Conservation (phyloP, 2,329 filamentous ascomycete species). For the Fusarium citri region DNA sequence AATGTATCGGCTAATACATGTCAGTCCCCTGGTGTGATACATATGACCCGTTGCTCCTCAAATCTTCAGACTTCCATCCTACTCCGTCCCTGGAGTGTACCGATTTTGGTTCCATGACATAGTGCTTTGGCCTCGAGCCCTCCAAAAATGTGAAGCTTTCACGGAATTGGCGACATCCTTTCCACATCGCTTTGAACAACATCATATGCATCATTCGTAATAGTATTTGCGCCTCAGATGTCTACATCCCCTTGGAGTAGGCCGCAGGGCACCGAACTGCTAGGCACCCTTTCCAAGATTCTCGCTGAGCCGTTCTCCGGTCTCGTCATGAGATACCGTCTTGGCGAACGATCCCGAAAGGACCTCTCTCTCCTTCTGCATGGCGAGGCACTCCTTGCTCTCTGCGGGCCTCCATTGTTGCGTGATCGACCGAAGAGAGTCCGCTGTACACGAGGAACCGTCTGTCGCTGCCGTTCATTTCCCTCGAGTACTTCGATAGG, state of each 20-base stretch:
- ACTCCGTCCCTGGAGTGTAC: neutral
- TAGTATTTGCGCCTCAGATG: neutral
- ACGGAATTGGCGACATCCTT: neutral
- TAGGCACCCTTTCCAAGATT: neutral
- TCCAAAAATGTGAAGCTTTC: slow-evolving; percentile 7
- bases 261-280: neutral
- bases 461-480: neutral
- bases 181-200: neutral
- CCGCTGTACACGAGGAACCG: slow-evolving; percentile 11
- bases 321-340: neutral
- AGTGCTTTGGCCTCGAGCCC: neutral
- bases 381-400: slow-evolving; percentile 28
- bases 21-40: neutral
- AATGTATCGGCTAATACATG: slow-evolving; percentile 3
- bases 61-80: neutral
- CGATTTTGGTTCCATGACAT: neutral
- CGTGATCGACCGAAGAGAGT: slow-evolving; percentile 1
- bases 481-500: slow-evolving; percentile 33
- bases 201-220: neutral
- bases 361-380: neutral
- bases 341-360: neutral
- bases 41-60: neutral
- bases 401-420: neutral
- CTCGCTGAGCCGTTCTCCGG: neutral
- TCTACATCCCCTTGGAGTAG: neutral